Evolutionary conservation across 768 basidiomycete genomes (phyloP), one percentile per base, ranked within the genome.

Genomic region (Boletus eberwhitei): DNA sequence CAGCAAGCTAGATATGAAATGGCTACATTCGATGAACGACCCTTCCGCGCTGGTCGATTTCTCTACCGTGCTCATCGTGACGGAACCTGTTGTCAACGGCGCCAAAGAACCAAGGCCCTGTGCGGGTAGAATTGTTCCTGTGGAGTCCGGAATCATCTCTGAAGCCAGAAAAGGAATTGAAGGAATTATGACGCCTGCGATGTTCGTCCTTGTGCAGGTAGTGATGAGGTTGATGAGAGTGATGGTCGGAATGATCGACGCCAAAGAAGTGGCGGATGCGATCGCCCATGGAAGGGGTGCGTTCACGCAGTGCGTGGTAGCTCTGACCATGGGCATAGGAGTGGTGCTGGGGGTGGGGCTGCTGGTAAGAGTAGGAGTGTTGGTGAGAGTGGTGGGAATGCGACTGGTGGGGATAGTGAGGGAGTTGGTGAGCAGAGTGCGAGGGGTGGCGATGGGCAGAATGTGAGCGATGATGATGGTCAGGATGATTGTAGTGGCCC

Each of bases 181-280:
- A 62, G 9, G 69, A 69, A 31, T 63, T 66, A n/a, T 63, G 59
- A 21, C 63, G 68, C 34, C 61, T 63, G 53, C 54, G 64, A n/a
- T n/a, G 59, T 2, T 51, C 40, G 8, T 66, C 48, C 9, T 32
- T 24, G 34, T 59, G 45, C 17, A 38, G 4, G 19, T 46, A 8
- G 17, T 53, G 22, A 32, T 35, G 42, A 31, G 38, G 9, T 8
- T 53, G 22, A 32, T 35, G 42, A 26, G 38, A 9, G 14, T 54
- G 32, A n/a, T 47, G 17, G 16, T 50, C 53, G 31, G 65, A 12
- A 1, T 40, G 53, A 32, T 66, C 63, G 2, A 72, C 45, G 50
- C 76, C 76, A 53, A 77, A 71, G 54, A 76, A 68, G 29, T 64
- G 52, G 48, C 72, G 73, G 39, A 77, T 55, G 53, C 77, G 77